Conservation (phyloP, 164 flowering plant species). For the Stephania yunnanensis region DNA sequence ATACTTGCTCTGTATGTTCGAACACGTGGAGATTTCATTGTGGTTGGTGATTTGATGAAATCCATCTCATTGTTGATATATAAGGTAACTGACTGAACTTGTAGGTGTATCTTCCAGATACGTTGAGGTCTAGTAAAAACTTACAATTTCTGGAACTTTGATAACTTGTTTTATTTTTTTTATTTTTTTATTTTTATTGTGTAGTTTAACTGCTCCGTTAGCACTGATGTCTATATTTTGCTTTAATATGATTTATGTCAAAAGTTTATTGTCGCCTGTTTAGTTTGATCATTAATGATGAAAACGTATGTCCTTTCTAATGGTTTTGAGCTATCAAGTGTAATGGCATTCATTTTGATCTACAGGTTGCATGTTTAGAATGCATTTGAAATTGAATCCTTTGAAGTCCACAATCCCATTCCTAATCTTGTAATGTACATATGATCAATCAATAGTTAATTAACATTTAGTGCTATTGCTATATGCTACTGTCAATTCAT, state of each 20-base stretch:
- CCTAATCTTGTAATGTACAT: no score
- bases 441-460: no score
- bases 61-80: slow-evolving; percentile 85
- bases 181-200: not conserved
- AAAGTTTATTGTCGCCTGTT: not conserved
- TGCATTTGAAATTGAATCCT: no score
- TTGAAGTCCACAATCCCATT: no score
- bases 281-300: not conserved
- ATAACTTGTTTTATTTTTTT: not conserved
- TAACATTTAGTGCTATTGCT: no score
- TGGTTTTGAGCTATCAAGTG: not conserved
- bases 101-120: not conserved
- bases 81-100: slow-evolving; percentile 44
- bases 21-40: slow-evolving; percentile 96
- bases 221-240: not conserved
- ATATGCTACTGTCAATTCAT: no score
- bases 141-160: not conserved
- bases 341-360: no score
- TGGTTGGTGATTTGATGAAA: slow-evolving; percentile 98
- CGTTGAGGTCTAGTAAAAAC: not conserved
- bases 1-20: slow-evolving; percentile 92
- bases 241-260: not conserved
- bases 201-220: not conserved
- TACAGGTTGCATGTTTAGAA: no score
- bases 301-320: not conserved